Base-by-base conservation (phyloP, 1,284 basidiomycete genomes). In the Entoloma clypeatum region DNA sequence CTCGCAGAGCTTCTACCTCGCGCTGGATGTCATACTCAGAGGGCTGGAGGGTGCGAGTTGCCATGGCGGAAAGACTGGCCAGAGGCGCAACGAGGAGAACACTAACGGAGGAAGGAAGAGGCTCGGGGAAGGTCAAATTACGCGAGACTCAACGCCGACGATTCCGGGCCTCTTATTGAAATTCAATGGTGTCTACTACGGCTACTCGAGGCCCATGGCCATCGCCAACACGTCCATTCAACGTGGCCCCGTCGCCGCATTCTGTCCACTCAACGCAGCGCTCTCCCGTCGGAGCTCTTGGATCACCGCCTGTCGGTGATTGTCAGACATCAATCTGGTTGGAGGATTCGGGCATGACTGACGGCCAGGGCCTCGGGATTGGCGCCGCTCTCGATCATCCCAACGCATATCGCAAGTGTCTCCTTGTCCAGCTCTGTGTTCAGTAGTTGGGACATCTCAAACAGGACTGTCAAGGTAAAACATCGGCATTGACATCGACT, bases 361-460 rank as follows among this genome's bases (percentile, higher is more conserved):
- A 92, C 89, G 51, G 89, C 89, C 36, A 92, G 69, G 2, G 89
- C 89, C 54, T 91, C 87, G 4, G 89, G 85, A 55, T 89, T 90
- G 28, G 86, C 85, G 5, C 89, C 89, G 49, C 77, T 81, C 59
- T 92, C 89, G 55, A 92, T 86, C 77, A 92, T 79, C 44, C 79
- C 75, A 11, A 91, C 77, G 57, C 88, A 92, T 5, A 81, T 88
- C 17, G 81, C 83, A 10, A 92, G 74, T 2, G 86, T 89, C 53
- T 89, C 84, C 49, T 82, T 83, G 63, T 90, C 86, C 19, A 92
- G 73, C 39, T 81, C 77, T 0, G 89, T 90, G 54, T 90, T 87
- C 44, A 92, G 63, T 30, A 92, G 63, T 59, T 89, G 85, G 10
- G 89, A 88, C 45, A 92, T 86, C 45, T 91, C 86, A 55, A 81